These are phyloP conservation scores for Aspergillus steynii DNA, from an alignment of 495 filamentous ascomycete genomes.

Conservation along the genomic window DNA sequence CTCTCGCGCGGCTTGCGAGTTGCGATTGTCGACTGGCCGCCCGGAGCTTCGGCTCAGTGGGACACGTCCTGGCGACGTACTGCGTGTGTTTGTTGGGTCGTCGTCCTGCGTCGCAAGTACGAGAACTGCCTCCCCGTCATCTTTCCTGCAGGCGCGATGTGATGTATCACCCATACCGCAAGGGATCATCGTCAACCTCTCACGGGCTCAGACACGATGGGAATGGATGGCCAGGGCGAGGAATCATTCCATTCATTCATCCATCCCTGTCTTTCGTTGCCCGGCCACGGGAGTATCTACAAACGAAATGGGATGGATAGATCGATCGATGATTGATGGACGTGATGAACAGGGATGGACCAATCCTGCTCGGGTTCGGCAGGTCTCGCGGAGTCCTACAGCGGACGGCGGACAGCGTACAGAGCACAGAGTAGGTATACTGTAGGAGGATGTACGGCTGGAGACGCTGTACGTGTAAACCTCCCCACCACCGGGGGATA, in stretches of 20 bases:
- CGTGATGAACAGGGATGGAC: background rate
- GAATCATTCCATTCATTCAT: background rate
- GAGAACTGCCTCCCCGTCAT: background rate
- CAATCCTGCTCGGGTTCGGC: background rate
- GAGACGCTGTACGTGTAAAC: slow-evolving; percentile 5
- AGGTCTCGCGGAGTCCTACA: background rate
- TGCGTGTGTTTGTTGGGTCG: too few relatives aligned
- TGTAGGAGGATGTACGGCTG: background rate
- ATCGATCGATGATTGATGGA: background rate
- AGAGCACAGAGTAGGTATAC: background rate
- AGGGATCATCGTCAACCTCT: slow-evolving; percentile 7
- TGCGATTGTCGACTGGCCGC: too few relatives aligned
- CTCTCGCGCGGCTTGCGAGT: background rate
- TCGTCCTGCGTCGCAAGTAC: too few relatives aligned
- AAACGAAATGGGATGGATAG: too few relatives aligned
- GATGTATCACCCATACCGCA: slow-evolving; percentile 12
- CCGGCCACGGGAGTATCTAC: too few relatives aligned
- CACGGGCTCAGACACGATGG: background rate
- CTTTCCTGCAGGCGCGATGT: slow-evolving; percentile 2
- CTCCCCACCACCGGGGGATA: background rate
- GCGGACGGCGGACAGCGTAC: background rate
- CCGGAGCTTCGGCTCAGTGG: too few relatives aligned
- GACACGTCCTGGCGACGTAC: too few relatives aligned
- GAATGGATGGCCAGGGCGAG: background rate
- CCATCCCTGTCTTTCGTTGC: background rate